Evolutionary conservation across 2,329 filamentous ascomycete species (phyloP).

Genomic region (Alternaria incomplexa): DNA sequence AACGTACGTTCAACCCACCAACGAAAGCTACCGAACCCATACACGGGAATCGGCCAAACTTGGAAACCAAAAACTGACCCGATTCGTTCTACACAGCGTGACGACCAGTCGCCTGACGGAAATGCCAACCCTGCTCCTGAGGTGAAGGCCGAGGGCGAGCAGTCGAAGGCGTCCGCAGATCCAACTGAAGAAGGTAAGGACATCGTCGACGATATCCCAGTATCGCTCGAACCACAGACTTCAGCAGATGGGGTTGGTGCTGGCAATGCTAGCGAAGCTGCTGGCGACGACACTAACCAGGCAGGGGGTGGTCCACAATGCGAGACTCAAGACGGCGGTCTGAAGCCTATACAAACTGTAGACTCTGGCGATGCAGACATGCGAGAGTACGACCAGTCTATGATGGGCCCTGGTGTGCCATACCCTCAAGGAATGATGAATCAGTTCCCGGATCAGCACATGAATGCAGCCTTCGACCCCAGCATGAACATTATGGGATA

Average conservation of each 20-base stretch:
- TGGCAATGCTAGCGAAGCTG: constrained; percentile 13
- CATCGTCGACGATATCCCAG: constrained; percentile 9
- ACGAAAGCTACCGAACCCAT: constrained; percentile 15
- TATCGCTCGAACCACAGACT: constrained; percentile 10
- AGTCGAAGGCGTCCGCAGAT: constrained; percentile 29
- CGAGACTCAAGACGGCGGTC: constrained; percentile 21
- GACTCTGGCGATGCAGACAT: constrained; percentile 35
- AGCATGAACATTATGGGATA: constrained; percentile 50
- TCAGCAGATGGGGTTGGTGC: constrained; percentile 7
- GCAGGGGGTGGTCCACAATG: constrained; percentile 23
- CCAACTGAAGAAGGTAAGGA: constrained; percentile 41
- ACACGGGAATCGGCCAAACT: constrained; percentile 11
- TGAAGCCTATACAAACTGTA: constrained; percentile 45
- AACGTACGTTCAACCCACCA: constrained; percentile 45
- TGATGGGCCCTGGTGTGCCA: constrained; percentile 37
- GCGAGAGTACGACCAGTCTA: constrained; percentile 30
- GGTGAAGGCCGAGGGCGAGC: constrained; percentile 39
- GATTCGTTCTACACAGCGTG: constrained; percentile 30
- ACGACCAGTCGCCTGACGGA: constrained; percentile 39
- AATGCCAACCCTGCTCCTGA: constrained; percentile 40
- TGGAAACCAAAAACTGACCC: constrained; percentile 34
- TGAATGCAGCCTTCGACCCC: constrained; percentile 48
- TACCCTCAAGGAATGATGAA: constrained; percentile 41
- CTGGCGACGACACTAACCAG: constrained; percentile 21
- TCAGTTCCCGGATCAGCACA: constrained; percentile 60